phyloP scores from a whole-genome alignment of 2,329 filamentous ascomycete species.

The Lecanosticta acicola region DNA sequence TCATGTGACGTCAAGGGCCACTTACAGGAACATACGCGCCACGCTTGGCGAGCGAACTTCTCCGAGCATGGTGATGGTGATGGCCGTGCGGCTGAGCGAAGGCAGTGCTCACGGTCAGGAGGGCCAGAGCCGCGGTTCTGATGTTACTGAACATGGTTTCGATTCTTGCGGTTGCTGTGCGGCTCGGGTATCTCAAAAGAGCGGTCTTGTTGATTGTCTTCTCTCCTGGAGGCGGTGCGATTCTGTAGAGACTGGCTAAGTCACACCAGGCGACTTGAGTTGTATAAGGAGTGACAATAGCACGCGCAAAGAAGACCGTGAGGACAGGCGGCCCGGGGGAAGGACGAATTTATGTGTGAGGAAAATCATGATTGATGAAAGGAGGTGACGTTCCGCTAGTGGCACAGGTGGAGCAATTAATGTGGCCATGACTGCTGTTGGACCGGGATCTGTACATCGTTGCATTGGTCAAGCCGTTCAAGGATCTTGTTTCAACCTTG shows the following conservation, averaged over 20 bases:
- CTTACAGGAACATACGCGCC: neutral
- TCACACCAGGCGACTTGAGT: neutral
- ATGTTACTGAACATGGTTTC: neutral
- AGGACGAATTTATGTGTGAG: neutral
- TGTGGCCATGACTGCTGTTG: neutral
- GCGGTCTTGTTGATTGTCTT: neutral
- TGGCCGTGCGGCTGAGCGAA: neutral
- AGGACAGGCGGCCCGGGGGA: neutral
- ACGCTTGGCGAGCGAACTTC: neutral
- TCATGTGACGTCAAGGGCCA: neutral
- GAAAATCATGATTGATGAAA: neutral
- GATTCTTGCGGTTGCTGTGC: neutral
- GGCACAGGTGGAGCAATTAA: no score
- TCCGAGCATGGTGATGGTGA: no score
- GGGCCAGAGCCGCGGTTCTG: neutral
- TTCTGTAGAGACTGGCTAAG: neutral
- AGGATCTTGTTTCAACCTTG: neutral
- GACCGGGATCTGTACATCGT: neutral
- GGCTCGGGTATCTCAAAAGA: neutral
- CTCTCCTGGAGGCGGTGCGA: neutral
- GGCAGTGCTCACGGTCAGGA: neutral
- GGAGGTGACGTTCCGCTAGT: neutral
- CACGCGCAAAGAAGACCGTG: neutral
- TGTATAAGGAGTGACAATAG: neutral
- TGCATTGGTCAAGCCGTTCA: neutral